phyloP scores from a whole-genome alignment of 805 yeast genomes.

The Starmerella gropengiesseri region DNA sequence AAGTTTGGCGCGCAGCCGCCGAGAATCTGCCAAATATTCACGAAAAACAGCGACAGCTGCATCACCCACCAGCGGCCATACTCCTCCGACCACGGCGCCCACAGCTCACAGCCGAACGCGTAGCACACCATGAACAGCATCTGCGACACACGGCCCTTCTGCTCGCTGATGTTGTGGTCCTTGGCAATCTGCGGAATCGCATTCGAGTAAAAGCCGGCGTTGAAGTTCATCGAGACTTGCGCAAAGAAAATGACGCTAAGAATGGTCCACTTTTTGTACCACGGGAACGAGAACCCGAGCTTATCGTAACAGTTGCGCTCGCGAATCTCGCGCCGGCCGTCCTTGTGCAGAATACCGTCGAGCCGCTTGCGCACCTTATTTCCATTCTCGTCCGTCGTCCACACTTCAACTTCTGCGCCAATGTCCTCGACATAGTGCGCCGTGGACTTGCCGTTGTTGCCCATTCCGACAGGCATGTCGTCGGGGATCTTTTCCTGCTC shows the following conservation, averaged over 20 bases:
- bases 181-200: slow-evolving; percentile 36
- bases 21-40: slow-evolving; percentile 36
- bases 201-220: slow-evolving; percentile 30
- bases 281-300: slow-evolving; percentile 31
- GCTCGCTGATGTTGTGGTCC: slow-evolving; percentile 34
- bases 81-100: slow-evolving; percentile 59
- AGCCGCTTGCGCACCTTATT: slow-evolving; percentile 9
- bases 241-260: slow-evolving; percentile 31
- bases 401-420: slow-evolving; percentile 17
- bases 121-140: slow-evolving; percentile 44
- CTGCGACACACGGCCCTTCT: slow-evolving; percentile 40
- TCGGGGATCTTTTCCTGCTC: no score
- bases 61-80: slow-evolving; percentile 53
- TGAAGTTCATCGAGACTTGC: slow-evolving; percentile 37
- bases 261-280: slow-evolving; percentile 32
- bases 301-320: slow-evolving; percentile 33
- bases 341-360: slow-evolving; percentile 18
- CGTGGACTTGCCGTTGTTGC: slow-evolving; percentile 15
- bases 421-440: slow-evolving; percentile 12
- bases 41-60: slow-evolving; percentile 41
- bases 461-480: no score
- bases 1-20: slow-evolving; percentile 51
- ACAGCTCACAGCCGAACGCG: slow-evolving; percentile 45
- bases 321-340: slow-evolving; percentile 20
- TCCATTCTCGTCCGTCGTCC: slow-evolving; percentile 12